Base-by-base conservation (phyloP, 257 asterid species). In the Rehmannia glutinosa region DNA sequence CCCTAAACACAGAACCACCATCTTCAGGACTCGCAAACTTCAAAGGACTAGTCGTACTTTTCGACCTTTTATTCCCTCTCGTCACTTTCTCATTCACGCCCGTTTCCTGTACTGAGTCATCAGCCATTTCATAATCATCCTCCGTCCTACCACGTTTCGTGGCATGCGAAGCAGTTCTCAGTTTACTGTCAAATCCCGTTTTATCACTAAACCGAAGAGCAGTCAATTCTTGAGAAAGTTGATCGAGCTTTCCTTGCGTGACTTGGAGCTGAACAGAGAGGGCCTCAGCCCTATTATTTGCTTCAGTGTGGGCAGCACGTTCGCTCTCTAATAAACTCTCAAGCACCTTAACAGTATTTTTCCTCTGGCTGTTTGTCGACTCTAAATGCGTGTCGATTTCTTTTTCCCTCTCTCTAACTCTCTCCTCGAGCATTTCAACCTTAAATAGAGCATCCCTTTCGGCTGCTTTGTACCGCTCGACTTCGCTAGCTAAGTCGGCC, bases 211-310 rank as follows among this genome's bases (percentile, higher is more conserved):
- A 84, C 10, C 86, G 81, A 38, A 88, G 82, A 21, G 92, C 65
- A 10, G 85, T 88, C 76, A 94, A 45, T 58, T 91, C 91, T 63
- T 91, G 99, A 69, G 90, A 87, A 27, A 89, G 87, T 53, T 75
- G 73, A 59, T 91, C 95, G 8, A 87, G 81, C 86, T 82, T 84
- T 28, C 85, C 91, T 69, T 94, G 99, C 1, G 95, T 87, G 45
- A 77, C 77, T 77, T 91, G 99, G 17, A 94, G 85, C 87, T 91
- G 89, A 62, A 87, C 78, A 21, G 99, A 94, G 38, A 94, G 88
- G 49, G 91, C 81, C 62, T 88, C 97, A 0, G 97, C 99, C 69
- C 98, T 73, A 69, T 77, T 88, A 78, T 64, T 88, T 21, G 99
- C 98, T 71, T 91, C 97, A 6, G 91, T 81, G 43, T 86, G 95